A percentile compares a stretch with the other conserved stretches of the same genome.
Conservation (phyloP, 140 eudicot species). For the Bidens hawaiensis region DNA sequence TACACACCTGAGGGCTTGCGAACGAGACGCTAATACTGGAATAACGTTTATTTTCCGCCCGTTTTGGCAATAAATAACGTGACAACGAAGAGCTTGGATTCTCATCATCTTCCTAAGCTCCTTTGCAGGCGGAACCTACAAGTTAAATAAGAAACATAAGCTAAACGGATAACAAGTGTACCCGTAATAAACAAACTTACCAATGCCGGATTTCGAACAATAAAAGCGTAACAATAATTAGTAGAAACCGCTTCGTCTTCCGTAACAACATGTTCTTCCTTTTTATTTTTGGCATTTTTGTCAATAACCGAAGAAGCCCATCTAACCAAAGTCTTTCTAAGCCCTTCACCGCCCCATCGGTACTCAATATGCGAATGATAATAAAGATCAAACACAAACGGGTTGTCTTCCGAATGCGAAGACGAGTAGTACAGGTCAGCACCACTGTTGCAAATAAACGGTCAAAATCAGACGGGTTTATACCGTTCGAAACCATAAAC, state of each 20-base stretch:
- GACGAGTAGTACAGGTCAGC: conserved; percentile 89
- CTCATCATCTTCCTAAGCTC: conserved; percentile 88
- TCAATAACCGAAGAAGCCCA: conserved; percentile 73
- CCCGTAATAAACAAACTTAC: conserved; percentile 32
- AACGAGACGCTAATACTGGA: conserved; percentile 94
- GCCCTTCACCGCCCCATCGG: conserved; percentile 99
- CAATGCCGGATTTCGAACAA: conserved; percentile 65
- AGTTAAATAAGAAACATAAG: background rate
- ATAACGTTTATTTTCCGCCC: conserved; percentile 81
- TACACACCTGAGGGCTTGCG: conserved; percentile 86
- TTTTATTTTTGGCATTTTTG: conserved; percentile 56
- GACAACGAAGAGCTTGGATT: conserved; percentile 97
- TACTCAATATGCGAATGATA: conserved; percentile 96
- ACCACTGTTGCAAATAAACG: conserved; percentile 96
- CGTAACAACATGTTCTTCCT: conserved; percentile 52
- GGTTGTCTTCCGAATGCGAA: conserved; percentile 60
- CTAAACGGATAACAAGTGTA: background rate
- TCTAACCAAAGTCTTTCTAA: conserved; percentile 84
- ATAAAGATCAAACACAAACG: conserved; percentile 80
- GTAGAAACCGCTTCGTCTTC: conserved; percentile 89
- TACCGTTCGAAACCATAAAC: conserved; percentile 54
- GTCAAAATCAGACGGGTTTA: conserved; percentile 76
- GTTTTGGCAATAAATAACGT: conserved; percentile 79
- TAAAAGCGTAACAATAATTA: conserved; percentile 82
- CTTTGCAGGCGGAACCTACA: conserved; percentile 84